Percentiles rank a stretch among this genome's conserved stretches.
These are phyloP conservation scores for Coniochaeta sp. DNA, from an alignment of 2,329 filamentous ascomycete species.

Conservation along the genomic window DNA sequence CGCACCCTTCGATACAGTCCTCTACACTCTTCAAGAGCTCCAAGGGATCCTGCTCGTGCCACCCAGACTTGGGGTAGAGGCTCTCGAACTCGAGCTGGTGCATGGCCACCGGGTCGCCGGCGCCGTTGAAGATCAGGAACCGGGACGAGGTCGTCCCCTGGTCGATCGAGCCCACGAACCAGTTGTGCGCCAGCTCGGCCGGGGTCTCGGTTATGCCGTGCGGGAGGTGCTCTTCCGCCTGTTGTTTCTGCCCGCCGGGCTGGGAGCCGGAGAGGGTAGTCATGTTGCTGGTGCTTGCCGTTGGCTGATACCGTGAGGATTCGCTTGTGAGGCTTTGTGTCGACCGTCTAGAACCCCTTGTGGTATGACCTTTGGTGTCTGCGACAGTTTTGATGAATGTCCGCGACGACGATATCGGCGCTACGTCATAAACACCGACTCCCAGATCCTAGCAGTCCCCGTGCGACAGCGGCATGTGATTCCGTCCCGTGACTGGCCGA, in stretches of 20 bases:
- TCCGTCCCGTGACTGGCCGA: neutral
- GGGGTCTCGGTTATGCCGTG: constrained; percentile 16
- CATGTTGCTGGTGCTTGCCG: neutral
- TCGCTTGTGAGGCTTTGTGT: neutral
- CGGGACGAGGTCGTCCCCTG: constrained; percentile 85
- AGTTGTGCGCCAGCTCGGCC: constrained; percentile 26
- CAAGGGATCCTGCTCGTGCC: constrained; percentile 82
- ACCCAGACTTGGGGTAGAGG: constrained; percentile 79
- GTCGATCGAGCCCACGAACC: constrained; percentile 80
- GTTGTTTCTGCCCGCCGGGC: neutral
- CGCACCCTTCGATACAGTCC: constrained; percentile 70
- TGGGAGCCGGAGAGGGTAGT: neutral
- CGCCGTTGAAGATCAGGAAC: constrained; percentile 82
- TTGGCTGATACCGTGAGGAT: neutral
- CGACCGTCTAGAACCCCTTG: neutral
- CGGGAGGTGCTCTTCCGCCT: constrained; percentile 8
- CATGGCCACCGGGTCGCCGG: constrained; percentile 68
- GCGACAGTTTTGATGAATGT: neutral
- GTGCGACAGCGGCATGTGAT: neutral
- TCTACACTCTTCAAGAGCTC: constrained; percentile 71
- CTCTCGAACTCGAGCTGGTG: constrained; percentile 86
- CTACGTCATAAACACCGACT: neutral
- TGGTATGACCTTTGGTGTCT: neutral
- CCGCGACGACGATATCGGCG: neutral
- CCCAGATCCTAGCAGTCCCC: neutral